phyloP scores from a whole-genome alignment of 495 filamentous ascomycete genomes.

The Lasiosphaeris hirsuta region DNA sequence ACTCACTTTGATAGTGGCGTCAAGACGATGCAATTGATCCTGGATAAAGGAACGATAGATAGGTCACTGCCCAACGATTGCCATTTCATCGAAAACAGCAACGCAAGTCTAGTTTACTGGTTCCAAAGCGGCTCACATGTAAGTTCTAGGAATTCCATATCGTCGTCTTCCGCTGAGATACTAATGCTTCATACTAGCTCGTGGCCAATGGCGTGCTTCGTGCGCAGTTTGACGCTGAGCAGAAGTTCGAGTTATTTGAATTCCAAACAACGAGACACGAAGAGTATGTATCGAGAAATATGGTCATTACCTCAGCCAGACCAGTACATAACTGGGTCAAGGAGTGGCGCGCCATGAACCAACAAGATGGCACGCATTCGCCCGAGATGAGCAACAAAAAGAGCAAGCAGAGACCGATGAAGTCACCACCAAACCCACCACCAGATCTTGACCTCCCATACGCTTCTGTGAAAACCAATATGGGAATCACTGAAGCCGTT shows the following conservation, averaged over 20 bases:
- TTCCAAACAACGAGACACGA: constrained; percentile 60
- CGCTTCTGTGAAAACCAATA: constrained; percentile 57
- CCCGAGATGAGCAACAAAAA: constrained; percentile 76
- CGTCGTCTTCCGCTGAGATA: not conserved
- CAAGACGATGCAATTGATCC: constrained; percentile 70
- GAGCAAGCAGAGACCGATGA: constrained; percentile 50
- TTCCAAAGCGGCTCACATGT: constrained; percentile 69
- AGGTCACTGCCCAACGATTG: constrained; percentile 55
- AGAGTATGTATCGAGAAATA: constrained; percentile 63
- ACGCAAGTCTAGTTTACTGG: constrained; percentile 68
- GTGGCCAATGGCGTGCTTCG: constrained; percentile 59
- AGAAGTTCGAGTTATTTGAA: constrained; percentile 70
- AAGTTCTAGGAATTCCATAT: constrained; percentile 24
- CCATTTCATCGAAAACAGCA: constrained; percentile 60
- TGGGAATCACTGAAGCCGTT: constrained; percentile 58
- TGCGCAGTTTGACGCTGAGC: constrained; percentile 63
- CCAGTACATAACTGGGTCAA: constrained; percentile 54
- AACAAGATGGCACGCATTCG: constrained; percentile 61
- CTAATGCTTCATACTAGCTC: constrained; percentile 46
- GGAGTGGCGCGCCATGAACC: constrained; percentile 51
- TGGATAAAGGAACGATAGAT: constrained; percentile 57
- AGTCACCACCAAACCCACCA: constrained; percentile 48
- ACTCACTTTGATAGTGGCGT: constrained; percentile 83
- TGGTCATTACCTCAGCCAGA: constrained; percentile 51
- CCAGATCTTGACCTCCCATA: constrained; percentile 59